A percentile compares a stretch with the other conserved stretches of the same genome.
These are phyloP conservation scores for Stephania yunnanensis DNA, from an alignment of 164 flowering plant genomes.

Conservation along the genomic window DNA sequence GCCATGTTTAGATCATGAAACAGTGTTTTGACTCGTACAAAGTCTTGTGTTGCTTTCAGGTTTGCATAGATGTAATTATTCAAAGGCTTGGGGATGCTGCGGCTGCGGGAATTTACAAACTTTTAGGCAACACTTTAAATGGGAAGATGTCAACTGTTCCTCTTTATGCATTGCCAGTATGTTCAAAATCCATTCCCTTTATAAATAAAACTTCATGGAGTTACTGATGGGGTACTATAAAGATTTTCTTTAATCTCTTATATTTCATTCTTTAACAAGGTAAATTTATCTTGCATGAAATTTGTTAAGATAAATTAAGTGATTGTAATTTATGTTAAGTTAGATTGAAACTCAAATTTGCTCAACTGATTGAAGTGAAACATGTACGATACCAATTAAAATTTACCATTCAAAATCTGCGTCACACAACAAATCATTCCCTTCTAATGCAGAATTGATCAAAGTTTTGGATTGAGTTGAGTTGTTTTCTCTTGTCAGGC, in stretches of 20 bases:
- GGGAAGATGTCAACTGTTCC: conserved; percentile 51
- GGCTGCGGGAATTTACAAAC: conserved; percentile 87
- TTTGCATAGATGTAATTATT: conserved; percentile 90
- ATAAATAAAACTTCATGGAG: not conserved
- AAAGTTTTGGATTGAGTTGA: too few relatives aligned
- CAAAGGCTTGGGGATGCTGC: conserved; percentile 98
- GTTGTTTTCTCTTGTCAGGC: too few relatives aligned
- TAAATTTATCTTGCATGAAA: not conserved
- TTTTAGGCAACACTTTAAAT: conserved; percentile 52
- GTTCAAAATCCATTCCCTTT: conserved; percentile 14
- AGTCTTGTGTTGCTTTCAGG: conserved; percentile 35
- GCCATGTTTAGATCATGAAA: not conserved
- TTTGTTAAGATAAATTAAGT: too few relatives aligned
- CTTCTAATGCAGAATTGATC: not conserved
- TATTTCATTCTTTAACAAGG: not conserved
- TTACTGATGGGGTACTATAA: not conserved
- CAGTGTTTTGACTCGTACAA: not conserved
- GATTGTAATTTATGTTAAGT: not conserved
- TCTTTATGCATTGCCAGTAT: conserved; percentile 82
- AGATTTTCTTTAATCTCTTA: not conserved
- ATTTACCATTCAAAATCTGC: not conserved
- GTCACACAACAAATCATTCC: not conserved
- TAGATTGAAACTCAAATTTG: not conserved
- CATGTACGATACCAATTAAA: too few relatives aligned
- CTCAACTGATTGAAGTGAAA: not conserved